Base-by-base conservation (phyloP, 1,284 basidiomycete species). In the Rhodotorula mucilaginosa region DNA sequence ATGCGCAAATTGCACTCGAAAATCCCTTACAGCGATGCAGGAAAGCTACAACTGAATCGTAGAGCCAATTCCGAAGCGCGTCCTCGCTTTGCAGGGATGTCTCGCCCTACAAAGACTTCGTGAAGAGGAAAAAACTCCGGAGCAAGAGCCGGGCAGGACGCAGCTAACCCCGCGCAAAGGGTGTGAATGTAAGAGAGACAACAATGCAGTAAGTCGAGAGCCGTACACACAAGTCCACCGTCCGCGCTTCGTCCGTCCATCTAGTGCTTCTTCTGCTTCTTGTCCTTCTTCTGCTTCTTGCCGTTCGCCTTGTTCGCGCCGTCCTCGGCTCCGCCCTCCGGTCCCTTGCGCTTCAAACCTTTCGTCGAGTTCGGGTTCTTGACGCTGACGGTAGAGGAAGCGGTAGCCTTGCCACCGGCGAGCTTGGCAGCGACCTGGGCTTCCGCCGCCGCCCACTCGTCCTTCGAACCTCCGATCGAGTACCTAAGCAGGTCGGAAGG, bases 361-460 rank as follows among this genome's bases (percentile, higher is more conserved):
- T 78, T 77, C 0, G 81, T 80, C 13, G 76, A 75, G 0, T 74
- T 80, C 7, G 81, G 82, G n/a, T 84, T 83, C 82, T 90, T 91
- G 60, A 95, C 84, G 76, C 89, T 92, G 64, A 96, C 86, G 10
- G 93, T 86, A 1, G 88, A 90, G 39, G 86, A 85, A 54, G 86
- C 82, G 52, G 85, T 84, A 59, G 83, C 84, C 34, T 79, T 76
- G 48, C 76, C 77, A 66, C 80, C 79, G 31, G 72, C 70, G 5
- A 82, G 69, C 81, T 84, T 47, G 58, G 83, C 82, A 44, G 84
- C 80, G 10, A 93, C 87, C 79, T 92, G 90, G 31, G 85, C 84
- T 79, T 92, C 88, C 3, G 90, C 92, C 31, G 82, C 80, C 52
- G 84, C 91, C 61, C 86, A 84, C 39, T 85, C 83, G 0, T 84